phyloP scores from a whole-genome alignment of 495 filamentous ascomycete species.

The Neurospora sp. region DNA sequence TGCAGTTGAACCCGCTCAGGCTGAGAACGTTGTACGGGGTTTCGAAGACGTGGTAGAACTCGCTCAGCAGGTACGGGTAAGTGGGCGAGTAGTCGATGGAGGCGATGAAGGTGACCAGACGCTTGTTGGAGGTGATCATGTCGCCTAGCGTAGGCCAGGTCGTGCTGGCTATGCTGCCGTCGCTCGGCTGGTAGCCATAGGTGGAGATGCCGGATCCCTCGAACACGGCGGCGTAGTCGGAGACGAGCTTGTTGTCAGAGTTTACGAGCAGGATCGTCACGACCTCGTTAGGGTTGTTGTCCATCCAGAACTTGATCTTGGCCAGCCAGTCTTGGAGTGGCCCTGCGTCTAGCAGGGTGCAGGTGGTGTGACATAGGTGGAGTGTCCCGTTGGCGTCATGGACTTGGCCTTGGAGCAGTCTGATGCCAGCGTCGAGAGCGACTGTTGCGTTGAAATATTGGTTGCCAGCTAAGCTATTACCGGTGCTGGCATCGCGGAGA shows the following conservation, averaged over 20 bases:
- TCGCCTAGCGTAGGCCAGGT: conserved; percentile 56
- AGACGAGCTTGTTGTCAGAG: conserved; percentile 42
- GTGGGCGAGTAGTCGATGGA: conserved; percentile 36
- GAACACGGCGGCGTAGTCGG: conserved; percentile 45
- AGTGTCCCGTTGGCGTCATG: conserved; percentile 44
- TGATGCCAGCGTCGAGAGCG: conserved; percentile 57
- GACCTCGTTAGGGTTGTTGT: conserved; percentile 54
- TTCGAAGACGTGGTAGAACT: conserved; percentile 66
- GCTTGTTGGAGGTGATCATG: conserved; percentile 49
- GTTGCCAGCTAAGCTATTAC: conserved; percentile 50
- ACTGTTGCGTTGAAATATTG: conserved; percentile 56
- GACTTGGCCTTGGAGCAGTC: conserved; percentile 61
- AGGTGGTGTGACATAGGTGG: conserved; percentile 57
- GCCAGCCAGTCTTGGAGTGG: conserved; percentile 45
- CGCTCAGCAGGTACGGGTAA: conserved; percentile 55
- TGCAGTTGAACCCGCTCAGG: conserved; percentile 44
- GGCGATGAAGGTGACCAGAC: conserved; percentile 55
- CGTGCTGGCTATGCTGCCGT: conserved; percentile 31
- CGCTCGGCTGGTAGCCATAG: conserved; percentile 48
- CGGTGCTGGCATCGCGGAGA: conserved; percentile 42
- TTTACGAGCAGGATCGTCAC: conserved; percentile 63
- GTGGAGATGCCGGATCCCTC: conserved; percentile 40
- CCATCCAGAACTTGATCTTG: conserved; percentile 54
- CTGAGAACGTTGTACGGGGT: conserved; percentile 54
- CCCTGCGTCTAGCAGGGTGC: conserved; percentile 55